phyloP scores from a whole-genome alignment of 192 early-diverging fungal genomes.

The Helicostylum pulchrum region DNA sequence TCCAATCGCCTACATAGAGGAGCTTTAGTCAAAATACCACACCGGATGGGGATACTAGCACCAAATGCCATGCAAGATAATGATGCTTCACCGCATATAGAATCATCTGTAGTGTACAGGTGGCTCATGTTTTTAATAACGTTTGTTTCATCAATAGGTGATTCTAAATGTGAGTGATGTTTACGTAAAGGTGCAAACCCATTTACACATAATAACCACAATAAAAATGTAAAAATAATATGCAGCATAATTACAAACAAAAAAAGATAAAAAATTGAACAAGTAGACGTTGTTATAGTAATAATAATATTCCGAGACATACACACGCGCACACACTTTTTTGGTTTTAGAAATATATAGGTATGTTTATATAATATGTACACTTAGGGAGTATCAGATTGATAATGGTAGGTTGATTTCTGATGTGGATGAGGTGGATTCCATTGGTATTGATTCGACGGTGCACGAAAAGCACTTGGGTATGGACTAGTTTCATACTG shows the following conservation, averaged over 20 bases:
- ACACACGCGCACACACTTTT: neutral
- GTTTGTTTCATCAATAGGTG: no score
- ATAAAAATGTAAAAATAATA: neutral
- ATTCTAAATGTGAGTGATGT: no score
- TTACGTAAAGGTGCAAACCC: no score
- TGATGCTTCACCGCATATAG: neutral
- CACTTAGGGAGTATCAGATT: neutral
- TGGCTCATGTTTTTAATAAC: neutral
- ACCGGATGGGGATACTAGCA: neutral
- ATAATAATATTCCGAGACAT: neutral
- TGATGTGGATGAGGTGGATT: neutral
- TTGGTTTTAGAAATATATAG: neutral
- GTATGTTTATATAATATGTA: neutral
- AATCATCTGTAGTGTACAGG: neutral
- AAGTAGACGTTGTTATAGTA: neutral
- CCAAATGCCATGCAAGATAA: neutral
- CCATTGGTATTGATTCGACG: neutral
- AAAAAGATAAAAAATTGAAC: neutral
- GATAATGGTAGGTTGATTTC: constrained; percentile 1
- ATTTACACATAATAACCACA: neutral
- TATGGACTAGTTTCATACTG: neutral
- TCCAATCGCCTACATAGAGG: neutral
- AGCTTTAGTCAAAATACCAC: neutral
- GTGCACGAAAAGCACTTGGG: no score
- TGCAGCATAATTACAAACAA: neutral